Percentiles rank a stretch among this genome's conserved stretches.
Evolutionary conservation across 108 stramenopile species (phyloP).

Genomic region (Poteriospumella lacustris): DNA sequence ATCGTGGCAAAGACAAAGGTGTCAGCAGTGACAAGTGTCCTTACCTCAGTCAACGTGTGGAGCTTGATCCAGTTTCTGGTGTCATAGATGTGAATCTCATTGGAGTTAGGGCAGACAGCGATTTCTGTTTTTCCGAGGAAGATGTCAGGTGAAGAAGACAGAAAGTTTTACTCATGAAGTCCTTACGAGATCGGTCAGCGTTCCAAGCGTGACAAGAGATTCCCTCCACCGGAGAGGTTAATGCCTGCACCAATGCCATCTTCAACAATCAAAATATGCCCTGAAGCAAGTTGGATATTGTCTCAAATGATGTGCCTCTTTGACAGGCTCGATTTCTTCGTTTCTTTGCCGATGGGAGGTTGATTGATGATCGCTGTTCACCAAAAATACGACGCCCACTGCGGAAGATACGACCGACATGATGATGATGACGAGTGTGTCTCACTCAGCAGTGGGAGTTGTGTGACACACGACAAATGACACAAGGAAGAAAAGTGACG

Average conservation of each 20-base stretch:
- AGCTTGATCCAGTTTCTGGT: slow-evolving; percentile 35
- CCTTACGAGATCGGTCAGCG: slow-evolving; percentile 46
- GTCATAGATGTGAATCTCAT: slow-evolving; percentile 49
- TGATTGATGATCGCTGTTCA: too few species aligned
- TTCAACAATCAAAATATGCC: too few species aligned
- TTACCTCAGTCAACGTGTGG: slow-evolving; percentile 37
- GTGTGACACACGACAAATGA: too few species aligned
- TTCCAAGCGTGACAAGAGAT: slow-evolving; percentile 57
- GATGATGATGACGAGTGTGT: too few species aligned
- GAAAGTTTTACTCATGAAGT: not conserved
- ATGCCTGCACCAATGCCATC: slow-evolving; percentile 37
- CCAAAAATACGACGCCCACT: too few species aligned
- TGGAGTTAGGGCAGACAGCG: slow-evolving; percentile 49
- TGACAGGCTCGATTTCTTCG: too few species aligned
- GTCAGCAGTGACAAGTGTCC: not conserved
- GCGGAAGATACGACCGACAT: too few species aligned
- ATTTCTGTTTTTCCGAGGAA: not conserved
- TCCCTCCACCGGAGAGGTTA: slow-evolving; percentile 39
- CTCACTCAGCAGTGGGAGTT: too few species aligned
- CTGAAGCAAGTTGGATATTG: too few species aligned
- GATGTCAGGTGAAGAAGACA: not conserved
- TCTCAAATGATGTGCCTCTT: too few species aligned
- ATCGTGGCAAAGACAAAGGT: not conserved
- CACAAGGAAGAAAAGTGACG: too few species aligned
- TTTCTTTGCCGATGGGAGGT: too few species aligned